Percentiles rank a stretch among this genome's conserved stretches.
These are phyloP conservation scores for Lentinula guzmanii DNA, from an alignment of 768 basidiomycete genomes.

Conservation along the genomic window DNA sequence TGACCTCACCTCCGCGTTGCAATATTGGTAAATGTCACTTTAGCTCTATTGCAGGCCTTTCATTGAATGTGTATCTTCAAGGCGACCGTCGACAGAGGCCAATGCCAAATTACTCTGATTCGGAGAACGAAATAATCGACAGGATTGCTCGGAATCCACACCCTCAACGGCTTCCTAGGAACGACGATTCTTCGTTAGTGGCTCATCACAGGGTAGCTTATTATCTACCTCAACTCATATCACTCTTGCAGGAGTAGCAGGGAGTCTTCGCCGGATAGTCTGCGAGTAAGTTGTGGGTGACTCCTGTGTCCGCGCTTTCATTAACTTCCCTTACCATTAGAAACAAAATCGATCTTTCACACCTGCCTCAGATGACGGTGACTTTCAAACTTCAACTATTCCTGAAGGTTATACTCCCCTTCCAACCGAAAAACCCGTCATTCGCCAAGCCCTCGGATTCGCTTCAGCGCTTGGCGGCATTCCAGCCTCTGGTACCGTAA, in stretches of 20 bases:
- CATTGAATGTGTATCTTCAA: background rate
- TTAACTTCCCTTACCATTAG: constrained; percentile 17
- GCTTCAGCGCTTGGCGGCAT: constrained; percentile 23
- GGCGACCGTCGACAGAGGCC: background rate
- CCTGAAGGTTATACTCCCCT: constrained; percentile 44
- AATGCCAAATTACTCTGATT: constrained; percentile 5
- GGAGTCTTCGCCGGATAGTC: constrained; percentile 46
- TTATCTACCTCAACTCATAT: background rate
- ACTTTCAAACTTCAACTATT: constrained; percentile 29
- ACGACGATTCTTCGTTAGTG: constrained; percentile 29
- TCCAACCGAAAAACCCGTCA: constrained; percentile 41
- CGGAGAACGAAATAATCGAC: background rate
- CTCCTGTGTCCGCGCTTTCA: background rate
- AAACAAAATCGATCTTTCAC: constrained; percentile 43
- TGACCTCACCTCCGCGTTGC: background rate
- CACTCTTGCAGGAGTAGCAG: constrained; percentile 42
- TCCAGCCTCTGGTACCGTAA: constrained; percentile 22
- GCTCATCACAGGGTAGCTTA: background rate
- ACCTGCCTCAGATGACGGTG: constrained; percentile 47
- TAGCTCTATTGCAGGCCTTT: background rate
- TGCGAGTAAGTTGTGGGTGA: constrained; percentile 21
- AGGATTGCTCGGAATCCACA: constrained; percentile 4
- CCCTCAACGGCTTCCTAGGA: background rate
- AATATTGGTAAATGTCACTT: background rate
- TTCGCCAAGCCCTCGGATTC: constrained; percentile 58